Conservation (phyloP, 495 filamentous ascomycete genomes). For the Penicillium cataractarum region DNA sequence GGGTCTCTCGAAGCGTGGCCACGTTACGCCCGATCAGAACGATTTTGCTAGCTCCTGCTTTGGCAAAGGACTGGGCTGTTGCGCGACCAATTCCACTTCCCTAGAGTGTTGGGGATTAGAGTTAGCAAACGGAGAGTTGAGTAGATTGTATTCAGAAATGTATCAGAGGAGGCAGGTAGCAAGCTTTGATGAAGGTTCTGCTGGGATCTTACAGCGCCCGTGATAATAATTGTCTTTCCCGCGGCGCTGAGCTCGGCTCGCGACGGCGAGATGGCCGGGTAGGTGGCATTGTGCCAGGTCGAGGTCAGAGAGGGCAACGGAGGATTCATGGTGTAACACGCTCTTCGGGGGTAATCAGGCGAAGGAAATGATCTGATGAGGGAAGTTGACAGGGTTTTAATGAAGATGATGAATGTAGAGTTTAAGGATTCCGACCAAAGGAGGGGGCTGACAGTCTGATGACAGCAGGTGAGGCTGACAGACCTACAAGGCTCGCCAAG, state of each 20-base stretch:
- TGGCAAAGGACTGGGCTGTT: slow-evolving; percentile 41
- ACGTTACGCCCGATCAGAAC: slow-evolving; percentile 38
- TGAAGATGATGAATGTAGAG: background rate
- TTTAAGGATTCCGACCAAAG: background rate
- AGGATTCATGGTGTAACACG: slow-evolving; percentile 19
- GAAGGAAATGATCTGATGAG: background rate
- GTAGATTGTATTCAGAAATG: background rate
- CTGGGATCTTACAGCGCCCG: slow-evolving; percentile 39
- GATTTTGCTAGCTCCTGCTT: slow-evolving; percentile 39
- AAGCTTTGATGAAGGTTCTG: background rate
- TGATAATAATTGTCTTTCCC: slow-evolving; percentile 51
- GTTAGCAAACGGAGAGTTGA: background rate
- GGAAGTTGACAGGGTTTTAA: background rate
- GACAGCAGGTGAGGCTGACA: background rate
- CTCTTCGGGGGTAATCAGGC: background rate
- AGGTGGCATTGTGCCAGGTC: slow-evolving; percentile 43
- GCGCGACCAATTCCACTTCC: slow-evolving; percentile 44
- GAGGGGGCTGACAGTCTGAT: background rate
- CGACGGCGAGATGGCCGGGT: slow-evolving; percentile 45
- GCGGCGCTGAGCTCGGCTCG: slow-evolving; percentile 42
- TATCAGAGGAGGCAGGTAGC: background rate
- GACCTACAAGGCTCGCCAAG: no score
- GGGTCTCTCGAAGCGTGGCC: slow-evolving; percentile 27
- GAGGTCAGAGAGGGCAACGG: slow-evolving; percentile 32
- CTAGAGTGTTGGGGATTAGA: slow-evolving; percentile 2